Conservation (phyloP, 2,329 filamentous ascomycete genomes). For the Xylogone sp. region DNA sequence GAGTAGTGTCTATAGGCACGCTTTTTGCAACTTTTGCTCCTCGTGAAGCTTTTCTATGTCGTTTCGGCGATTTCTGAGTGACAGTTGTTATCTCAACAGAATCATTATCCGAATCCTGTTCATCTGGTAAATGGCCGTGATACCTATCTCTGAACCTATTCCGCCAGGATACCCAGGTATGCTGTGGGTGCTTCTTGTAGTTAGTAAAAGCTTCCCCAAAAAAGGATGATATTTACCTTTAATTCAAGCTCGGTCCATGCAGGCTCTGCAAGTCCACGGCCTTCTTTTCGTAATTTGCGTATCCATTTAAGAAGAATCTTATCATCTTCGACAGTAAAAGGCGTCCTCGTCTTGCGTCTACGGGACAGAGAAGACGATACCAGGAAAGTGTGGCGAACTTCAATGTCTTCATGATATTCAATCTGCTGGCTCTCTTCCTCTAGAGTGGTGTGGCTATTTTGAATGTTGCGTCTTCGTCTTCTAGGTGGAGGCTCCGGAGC, state of each 20-base stretch:
- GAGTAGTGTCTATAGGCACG: neutral
- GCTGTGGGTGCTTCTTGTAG: constrained; percentile 15
- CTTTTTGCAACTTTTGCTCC: neutral
- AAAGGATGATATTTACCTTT: constrained; percentile 11
- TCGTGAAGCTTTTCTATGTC: neutral
- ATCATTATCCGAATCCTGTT: neutral
- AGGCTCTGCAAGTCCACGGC: constrained; percentile 3
- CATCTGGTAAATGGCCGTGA: constrained; percentile 1
- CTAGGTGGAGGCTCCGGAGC: constrained; percentile 14
- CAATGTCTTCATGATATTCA: neutral
- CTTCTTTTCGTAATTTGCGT: constrained; percentile 12
- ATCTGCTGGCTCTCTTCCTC: no score
- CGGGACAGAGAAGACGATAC: neutral
- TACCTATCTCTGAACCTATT: constrained; percentile 13
- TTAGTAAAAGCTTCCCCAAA: constrained; percentile 4
- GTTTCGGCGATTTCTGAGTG: neutral
- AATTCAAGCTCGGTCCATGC: constrained; percentile 19
- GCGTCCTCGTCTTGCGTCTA: constrained; percentile 2
- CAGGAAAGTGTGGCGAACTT: neutral
- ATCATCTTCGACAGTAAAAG: constrained; percentile 17
- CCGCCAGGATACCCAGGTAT: constrained; percentile 12
- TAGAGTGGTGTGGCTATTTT: neutral
- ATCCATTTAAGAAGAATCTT: constrained; percentile 19
- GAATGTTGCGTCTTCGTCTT: neutral
- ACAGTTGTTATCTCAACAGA: neutral